phyloP scores from a whole-genome alignment of 2,329 filamentous ascomycete species.

The Drechslerella dactyloides region DNA sequence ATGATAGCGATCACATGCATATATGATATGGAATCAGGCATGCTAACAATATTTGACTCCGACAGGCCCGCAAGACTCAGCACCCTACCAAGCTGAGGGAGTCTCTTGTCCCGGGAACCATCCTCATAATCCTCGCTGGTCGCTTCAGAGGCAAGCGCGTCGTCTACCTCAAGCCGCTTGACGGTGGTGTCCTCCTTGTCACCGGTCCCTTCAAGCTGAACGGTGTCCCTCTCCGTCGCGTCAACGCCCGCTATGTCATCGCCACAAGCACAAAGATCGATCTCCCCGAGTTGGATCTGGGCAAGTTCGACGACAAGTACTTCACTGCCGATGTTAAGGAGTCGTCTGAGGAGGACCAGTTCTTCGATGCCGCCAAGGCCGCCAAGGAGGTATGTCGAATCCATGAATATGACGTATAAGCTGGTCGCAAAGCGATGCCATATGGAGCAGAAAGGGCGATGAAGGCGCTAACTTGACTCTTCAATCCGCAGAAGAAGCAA shows the following conservation, averaged over 20 bases:
- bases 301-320: constrained; percentile 94
- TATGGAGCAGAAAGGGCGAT: constrained; percentile 19
- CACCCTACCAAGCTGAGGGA: constrained; percentile 85
- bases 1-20: background rate
- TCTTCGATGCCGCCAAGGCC: constrained; percentile 88
- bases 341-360: constrained; percentile 87
- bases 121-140: constrained; percentile 98
- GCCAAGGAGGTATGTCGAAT: constrained; percentile 45
- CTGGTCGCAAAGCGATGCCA: constrained; percentile 18
- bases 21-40: constrained; percentile 34
- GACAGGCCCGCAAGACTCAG: constrained; percentile 89
- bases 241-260: constrained; percentile 93
- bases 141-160: constrained; percentile 99
- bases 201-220: constrained; percentile 99
- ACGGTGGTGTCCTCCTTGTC: constrained; percentile 97
- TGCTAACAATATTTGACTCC: constrained; percentile 53
- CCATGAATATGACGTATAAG: background rate
- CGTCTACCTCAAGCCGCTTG: constrained; percentile 95
- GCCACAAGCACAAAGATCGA: constrained; percentile 86
- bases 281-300: constrained; percentile 81
- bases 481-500: constrained; percentile 83
- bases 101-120: constrained; percentile 89
- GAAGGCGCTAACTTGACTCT: constrained; percentile 57
- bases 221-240: constrained; percentile 93
- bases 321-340: constrained; percentile 97